Percentiles rank a stretch among this genome's conserved stretches.
These are phyloP conservation scores for Talaromyces sp. DNA, from an alignment of 2,329 filamentous ascomycete species.

Conservation along the genomic window DNA sequence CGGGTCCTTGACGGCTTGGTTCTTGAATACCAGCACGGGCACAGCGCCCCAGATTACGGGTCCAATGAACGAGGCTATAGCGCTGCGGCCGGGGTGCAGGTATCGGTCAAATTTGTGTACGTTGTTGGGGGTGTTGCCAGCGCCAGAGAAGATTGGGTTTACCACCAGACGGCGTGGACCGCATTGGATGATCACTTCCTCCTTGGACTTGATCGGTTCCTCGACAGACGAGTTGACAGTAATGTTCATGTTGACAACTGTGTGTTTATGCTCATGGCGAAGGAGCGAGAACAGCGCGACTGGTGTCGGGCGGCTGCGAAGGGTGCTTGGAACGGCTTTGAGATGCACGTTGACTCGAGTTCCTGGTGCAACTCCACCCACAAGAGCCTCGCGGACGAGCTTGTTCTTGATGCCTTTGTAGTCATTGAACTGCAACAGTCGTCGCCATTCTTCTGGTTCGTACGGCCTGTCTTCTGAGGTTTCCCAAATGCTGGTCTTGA, in stretches of 20 bases:
- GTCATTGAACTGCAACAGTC: slow-evolving; percentile 80
- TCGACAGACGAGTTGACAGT: slow-evolving; percentile 73
- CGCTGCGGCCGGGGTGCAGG: slow-evolving; percentile 83
- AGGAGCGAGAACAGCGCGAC: slow-evolving; percentile 79
- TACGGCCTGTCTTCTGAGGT: slow-evolving; percentile 78
- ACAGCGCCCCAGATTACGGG: slow-evolving; percentile 91
- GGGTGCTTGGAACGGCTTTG: slow-evolving; percentile 49
- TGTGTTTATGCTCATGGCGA: slow-evolving; percentile 90
- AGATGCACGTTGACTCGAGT: slow-evolving; percentile 78
- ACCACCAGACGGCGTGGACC: slow-evolving; percentile 81
- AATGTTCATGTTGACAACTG: slow-evolving; percentile 83
- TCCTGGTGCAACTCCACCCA: slow-evolving; percentile 81
- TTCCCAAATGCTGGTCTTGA: slow-evolving; percentile 84
- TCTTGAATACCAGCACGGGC: slow-evolving; percentile 82
- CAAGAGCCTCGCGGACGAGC: slow-evolving; percentile 72
- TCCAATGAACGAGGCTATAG: slow-evolving; percentile 82
- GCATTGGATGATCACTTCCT: slow-evolving; percentile 85
- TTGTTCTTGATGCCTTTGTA: slow-evolving; percentile 79
- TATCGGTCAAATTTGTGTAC: slow-evolving; percentile 96
- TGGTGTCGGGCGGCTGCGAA: slow-evolving; percentile 53
- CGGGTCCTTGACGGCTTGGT: slow-evolving; percentile 25
- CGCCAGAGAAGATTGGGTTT: slow-evolving; percentile 83
- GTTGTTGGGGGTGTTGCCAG: slow-evolving; percentile 89
- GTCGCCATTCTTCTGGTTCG: slow-evolving; percentile 84
- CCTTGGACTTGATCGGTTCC: slow-evolving; percentile 79